Evolutionary conservation across 1,139 yeast genomes (phyloP).

Genomic region (Wickerhamomyces sp.): DNA sequence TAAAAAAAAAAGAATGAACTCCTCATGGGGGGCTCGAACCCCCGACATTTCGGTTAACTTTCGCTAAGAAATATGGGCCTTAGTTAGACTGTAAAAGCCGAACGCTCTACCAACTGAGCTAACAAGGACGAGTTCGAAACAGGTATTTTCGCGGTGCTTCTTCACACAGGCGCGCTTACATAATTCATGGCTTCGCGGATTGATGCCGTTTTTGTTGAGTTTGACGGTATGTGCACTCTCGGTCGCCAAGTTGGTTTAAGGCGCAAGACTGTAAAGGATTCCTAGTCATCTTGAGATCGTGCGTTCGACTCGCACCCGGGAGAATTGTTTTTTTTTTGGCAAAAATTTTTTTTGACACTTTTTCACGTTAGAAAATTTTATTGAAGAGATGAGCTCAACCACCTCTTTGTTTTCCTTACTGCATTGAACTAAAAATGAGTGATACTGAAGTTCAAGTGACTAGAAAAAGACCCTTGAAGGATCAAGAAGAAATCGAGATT

Average conservation of each 20-base stretch:
- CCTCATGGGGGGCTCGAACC: conserved; percentile 3
- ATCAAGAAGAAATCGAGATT: conserved; percentile 67
- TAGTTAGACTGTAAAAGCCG: conserved; percentile 1
- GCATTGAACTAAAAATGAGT: background rate
- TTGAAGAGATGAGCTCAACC: conserved; percentile 2
- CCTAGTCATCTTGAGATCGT: conserved; percentile 16
- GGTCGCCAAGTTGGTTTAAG: conserved; percentile 22
- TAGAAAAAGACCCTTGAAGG: conserved; percentile 30
- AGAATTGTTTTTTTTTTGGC: conserved; percentile 6
- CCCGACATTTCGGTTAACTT: conserved; percentile 3
- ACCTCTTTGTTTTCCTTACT: background rate
- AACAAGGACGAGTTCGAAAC: conserved; percentile 1
- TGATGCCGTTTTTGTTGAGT: too few species aligned
- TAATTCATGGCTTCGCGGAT: too few species aligned
- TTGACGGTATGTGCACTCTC: conserved; percentile 10
- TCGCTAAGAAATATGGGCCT: conserved; percentile 1
- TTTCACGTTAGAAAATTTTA: background rate
- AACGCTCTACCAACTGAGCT: conserved; percentile 3
- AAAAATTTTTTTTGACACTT: background rate
- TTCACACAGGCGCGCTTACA: too few species aligned
- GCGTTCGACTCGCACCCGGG: conserved; percentile 19
- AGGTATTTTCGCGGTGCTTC: too few species aligned
- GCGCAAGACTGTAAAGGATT: conserved; percentile 20
- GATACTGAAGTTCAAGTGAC: conserved; percentile 7
- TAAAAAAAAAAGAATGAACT: background rate